phyloP scores from a whole-genome alignment of 352 stramenopile species.

The Phytophthora pistaciae region DNA sequence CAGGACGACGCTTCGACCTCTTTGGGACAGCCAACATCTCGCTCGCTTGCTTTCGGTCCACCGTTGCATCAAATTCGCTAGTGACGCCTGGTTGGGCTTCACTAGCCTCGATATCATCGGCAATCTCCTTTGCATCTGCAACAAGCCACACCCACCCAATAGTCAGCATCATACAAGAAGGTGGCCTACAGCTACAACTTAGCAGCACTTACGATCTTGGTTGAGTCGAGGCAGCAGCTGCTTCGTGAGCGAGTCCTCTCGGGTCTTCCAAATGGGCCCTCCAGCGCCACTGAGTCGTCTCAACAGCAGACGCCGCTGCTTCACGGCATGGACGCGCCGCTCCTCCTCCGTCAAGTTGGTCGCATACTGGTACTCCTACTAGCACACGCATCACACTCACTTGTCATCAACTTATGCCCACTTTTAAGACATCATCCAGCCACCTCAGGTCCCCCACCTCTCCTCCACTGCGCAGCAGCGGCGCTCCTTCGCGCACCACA shows the following conservation, averaged over 20 bases:
- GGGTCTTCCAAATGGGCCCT: constrained; percentile 66
- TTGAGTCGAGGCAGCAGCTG: constrained; percentile 77
- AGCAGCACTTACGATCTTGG: constrained; percentile 50
- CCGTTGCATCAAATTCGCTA: not conserved
- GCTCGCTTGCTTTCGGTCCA: constrained; percentile 36
- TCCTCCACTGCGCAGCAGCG: constrained; percentile 77
- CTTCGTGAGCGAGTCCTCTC: constrained; percentile 68
- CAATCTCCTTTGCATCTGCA: constrained; percentile 72
- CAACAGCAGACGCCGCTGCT: constrained; percentile 75
- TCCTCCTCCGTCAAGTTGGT: constrained; percentile 66
- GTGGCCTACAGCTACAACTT: too few relatives aligned
- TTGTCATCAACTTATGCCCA: not conserved
- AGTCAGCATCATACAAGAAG: constrained; percentile 4
- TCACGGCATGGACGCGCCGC: constrained; percentile 57
- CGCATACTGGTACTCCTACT: constrained; percentile 79
- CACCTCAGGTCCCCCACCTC: constrained; percentile 46
- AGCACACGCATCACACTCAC: not conserved
- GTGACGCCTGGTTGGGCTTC: constrained; percentile 32
- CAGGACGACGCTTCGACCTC: constrained; percentile 24
- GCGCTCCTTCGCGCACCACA: constrained; percentile 70
- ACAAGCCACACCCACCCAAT: not conserved
- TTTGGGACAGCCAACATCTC: constrained; percentile 39
- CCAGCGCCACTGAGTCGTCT: constrained; percentile 66
- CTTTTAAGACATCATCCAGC: not conserved
- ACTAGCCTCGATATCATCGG: constrained; percentile 67